phyloP scores from a whole-genome alignment of 495 filamentous ascomycete genomes.

The Thermochaetoides thermophila region DNA sequence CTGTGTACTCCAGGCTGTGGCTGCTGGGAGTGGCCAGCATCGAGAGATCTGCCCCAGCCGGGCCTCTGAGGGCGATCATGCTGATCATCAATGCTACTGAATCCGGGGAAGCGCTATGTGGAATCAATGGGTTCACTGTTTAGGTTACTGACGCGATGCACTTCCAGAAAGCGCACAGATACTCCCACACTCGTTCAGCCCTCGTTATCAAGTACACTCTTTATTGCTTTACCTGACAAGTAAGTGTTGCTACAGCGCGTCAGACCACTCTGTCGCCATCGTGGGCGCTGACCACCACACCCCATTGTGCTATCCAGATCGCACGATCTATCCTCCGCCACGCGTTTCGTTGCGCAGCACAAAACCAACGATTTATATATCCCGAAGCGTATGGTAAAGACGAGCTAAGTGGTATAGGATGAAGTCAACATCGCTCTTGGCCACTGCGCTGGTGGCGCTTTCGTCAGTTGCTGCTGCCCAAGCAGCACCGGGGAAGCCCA shows the following conservation, averaged over 20 bases:
- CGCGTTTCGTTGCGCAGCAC: background rate
- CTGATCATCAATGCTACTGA: conserved; percentile 22
- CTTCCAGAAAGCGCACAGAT: conserved; percentile 27
- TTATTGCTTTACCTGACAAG: conserved; percentile 42
- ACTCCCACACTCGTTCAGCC: conserved; percentile 42
- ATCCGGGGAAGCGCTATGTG: background rate
- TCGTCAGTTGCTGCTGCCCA: conserved; percentile 28
- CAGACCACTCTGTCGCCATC: conserved; percentile 15
- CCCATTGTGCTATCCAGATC: conserved; percentile 10
- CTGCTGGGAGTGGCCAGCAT: conserved; percentile 2
- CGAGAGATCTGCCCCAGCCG: conserved; percentile 1
- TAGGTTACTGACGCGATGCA: conserved; percentile 13
- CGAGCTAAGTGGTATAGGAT: conserved; percentile 20
- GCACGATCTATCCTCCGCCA: conserved; percentile 1
- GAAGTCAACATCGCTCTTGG: conserved; percentile 34
- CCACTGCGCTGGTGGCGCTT: conserved; percentile 37
- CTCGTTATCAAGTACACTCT: conserved; percentile 49
- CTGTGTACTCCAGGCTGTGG: too few relatives aligned
- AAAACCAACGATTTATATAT: background rate
- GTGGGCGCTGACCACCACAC: conserved; percentile 10
- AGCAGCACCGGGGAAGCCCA: conserved; percentile 33
- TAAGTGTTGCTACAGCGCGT: conserved; percentile 11
- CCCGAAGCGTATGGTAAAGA: conserved; percentile 2
- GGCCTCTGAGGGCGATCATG: conserved; percentile 13
- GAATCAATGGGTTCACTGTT: too few relatives aligned